Evolutionary conservation across 306 rosid species (phyloP).

Genomic region (Dalbergia cultrata): DNA sequence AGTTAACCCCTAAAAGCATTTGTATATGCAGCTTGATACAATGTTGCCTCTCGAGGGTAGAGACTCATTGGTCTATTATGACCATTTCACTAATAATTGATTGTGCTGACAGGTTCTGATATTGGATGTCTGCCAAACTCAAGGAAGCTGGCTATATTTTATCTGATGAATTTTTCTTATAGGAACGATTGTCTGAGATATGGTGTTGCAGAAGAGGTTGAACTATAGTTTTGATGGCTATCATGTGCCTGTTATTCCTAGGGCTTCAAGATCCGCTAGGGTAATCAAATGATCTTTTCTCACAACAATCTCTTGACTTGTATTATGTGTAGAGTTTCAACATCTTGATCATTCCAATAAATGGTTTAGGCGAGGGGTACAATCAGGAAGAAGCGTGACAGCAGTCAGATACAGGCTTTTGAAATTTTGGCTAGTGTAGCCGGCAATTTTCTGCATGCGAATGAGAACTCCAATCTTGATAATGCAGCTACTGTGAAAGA

Average conservation of each 20-base stretch:
- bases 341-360: slow-evolving; percentile 39
- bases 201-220: slow-evolving; percentile 64
- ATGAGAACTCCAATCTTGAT: slow-evolving; percentile 44
- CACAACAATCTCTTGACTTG: neutral
- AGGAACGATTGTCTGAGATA: slow-evolving; percentile 61
- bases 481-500: slow-evolving; percentile 46
- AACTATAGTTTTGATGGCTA: slow-evolving; percentile 70
- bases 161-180: slow-evolving; percentile 60
- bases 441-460: slow-evolving; percentile 63
- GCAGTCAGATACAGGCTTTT: slow-evolving; percentile 62
- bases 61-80: neutral
- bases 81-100: slow-evolving; percentile 37
- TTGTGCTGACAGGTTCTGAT: slow-evolving; percentile 52
- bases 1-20: slow-evolving; percentile 32
- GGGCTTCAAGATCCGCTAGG: slow-evolving; percentile 73
- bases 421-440: slow-evolving; percentile 83
- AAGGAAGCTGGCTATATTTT: slow-evolving; percentile 47
- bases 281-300: slow-evolving; percentile 53
- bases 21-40: slow-evolving; percentile 19
- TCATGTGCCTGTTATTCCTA: slow-evolving; percentile 70
- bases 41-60: neutral
- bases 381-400: slow-evolving; percentile 59
- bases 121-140: slow-evolving; percentile 30
- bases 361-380: slow-evolving; percentile 72
- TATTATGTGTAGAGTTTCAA: slow-evolving; percentile 34